Conservation (phyloP, 1,284 basidiomycete genomes). For the Lentinus polychrous region DNA sequence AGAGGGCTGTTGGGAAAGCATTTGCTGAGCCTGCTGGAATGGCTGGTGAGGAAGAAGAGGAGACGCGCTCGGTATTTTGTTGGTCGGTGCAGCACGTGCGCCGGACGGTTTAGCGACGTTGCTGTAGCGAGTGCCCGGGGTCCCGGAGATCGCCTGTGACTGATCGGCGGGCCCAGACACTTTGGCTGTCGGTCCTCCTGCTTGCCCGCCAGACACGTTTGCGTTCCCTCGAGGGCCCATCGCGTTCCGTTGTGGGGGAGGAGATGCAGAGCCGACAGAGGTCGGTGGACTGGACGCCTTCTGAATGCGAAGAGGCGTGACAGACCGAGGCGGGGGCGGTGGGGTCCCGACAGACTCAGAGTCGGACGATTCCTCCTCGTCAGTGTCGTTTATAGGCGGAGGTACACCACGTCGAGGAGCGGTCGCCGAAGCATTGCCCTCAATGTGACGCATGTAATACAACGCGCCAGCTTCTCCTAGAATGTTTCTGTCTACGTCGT, state of each 20-base stretch:
- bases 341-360: conserved; percentile 17
- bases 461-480: conserved; percentile 54
- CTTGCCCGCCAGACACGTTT: no score
- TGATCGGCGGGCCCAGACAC: conserved; percentile 5
- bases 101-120: conserved; percentile 55
- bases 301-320: conserved; percentile 13
- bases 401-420: conserved; percentile 17
- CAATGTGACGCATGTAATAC: conserved; percentile 61
- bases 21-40: conserved; percentile 11
- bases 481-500: conserved; percentile 27
- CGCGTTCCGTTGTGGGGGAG: neutral
- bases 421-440: conserved; percentile 21
- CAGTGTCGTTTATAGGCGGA: conserved; percentile 10
- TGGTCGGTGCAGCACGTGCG: conserved; percentile 67
- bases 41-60: conserved; percentile 6
- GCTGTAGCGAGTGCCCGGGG: conserved; percentile 15
- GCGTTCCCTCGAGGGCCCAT: neutral
- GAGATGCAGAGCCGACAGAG: conserved; percentile 11
- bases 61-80: conserved; percentile 18
- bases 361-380: conserved; percentile 22
- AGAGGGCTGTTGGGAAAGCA: conserved; percentile 2
- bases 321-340: conserved; percentile 7
- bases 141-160: conserved; percentile 4
- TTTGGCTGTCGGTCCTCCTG: conserved; percentile 4
- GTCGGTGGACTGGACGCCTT: conserved; percentile 16